Base-by-base conservation (phyloP, 1,284 basidiomycete species). In the Bondarzewia mesenterica region DNA sequence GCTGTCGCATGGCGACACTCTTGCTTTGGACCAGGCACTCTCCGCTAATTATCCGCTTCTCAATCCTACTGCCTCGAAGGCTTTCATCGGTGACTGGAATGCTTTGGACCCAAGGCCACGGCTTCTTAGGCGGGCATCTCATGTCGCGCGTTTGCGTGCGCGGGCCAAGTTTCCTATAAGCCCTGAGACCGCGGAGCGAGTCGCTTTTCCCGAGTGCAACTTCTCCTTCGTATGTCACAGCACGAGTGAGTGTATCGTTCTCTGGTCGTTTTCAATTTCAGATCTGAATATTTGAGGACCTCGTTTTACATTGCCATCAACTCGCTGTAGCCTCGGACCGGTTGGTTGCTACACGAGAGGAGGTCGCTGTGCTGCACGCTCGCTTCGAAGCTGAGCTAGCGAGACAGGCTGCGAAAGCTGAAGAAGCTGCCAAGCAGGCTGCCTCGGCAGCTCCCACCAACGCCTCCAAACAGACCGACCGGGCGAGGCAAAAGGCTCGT, bases 1-100 rank as follows among this genome's bases (percentile, higher is more conserved):
- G 16, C 60, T 82, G 45, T 74, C 81, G 7, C 72, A 77, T 54
- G 77, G 76, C 7, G 80, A 85, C 63, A 77, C 78, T 5, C 69
- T 86, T 39, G 82, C 82, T 25, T 68, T 89, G 40, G 86, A 89
- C 60, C 81, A 84, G 60, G 86, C 85, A 21, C 68, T 88, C 26
- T 79, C 80, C n/a, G 72, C 77, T 7, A 74, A 68, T 51, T 74
- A 80, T 50, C 72, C 77, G n/a, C 73, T 79, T 54, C 16, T 57
- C 59, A 44, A 56, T 15, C 18, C 44, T 20, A 42, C 50, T 21
- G 18, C 42, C 2, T 40, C 38, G 3, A 22, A 22, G 3, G 38
- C 38, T 10, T 18, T n/a, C 35, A 21, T 41, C 16, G 12, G 32
- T 37, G 23, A 27, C 29, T 43, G 35, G 21, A 48, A 44, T 16